These are phyloP conservation scores for Sporothrix pseudoabietina DNA, from an alignment of 2,329 filamentous ascomycete species.

Conservation along the genomic window DNA sequence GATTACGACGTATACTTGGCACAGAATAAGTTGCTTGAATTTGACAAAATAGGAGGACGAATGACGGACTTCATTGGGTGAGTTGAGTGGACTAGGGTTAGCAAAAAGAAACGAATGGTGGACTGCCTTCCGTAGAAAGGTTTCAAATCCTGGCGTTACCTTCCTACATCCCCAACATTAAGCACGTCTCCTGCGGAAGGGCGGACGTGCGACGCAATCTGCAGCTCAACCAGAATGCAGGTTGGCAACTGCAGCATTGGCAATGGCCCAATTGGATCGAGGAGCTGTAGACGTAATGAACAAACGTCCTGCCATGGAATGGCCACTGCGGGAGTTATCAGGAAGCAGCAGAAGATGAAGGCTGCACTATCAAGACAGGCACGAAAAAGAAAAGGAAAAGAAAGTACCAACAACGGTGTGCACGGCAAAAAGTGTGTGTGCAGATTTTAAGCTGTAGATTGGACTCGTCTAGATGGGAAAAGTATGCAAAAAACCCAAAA, in stretches of 20 bases:
- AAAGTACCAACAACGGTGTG: not conserved
- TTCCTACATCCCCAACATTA: conserved; percentile 15
- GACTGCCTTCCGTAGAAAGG: not conserved
- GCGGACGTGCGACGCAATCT: not conserved
- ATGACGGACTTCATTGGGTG: not conserved
- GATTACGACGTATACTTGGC: not conserved
- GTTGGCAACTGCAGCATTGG: conserved; percentile 10
- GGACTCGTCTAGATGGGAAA: conserved; percentile 24
- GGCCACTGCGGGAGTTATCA: not conserved
- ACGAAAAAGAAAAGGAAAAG: not conserved
- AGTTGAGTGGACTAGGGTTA: not conserved
- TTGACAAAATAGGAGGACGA: not conserved
- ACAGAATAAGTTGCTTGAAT: not conserved
- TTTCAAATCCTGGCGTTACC: not conserved
- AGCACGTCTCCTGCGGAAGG: conserved; percentile 15
- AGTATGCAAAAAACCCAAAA: conserved; percentile 26
- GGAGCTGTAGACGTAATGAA: not conserved
- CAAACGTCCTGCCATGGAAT: not conserved
- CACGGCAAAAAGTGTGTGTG: not conserved
- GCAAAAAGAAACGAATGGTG: not conserved
- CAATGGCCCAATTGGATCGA: conserved; percentile 19
- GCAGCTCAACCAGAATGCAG: conserved; percentile 15
- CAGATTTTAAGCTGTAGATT: not conserved
- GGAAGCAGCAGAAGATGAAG: not conserved
- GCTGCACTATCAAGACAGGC: not conserved